These are phyloP conservation scores for Sporothrix mexicana DNA, from an alignment of 2,329 filamentous ascomycete species.

Conservation along the genomic window DNA sequence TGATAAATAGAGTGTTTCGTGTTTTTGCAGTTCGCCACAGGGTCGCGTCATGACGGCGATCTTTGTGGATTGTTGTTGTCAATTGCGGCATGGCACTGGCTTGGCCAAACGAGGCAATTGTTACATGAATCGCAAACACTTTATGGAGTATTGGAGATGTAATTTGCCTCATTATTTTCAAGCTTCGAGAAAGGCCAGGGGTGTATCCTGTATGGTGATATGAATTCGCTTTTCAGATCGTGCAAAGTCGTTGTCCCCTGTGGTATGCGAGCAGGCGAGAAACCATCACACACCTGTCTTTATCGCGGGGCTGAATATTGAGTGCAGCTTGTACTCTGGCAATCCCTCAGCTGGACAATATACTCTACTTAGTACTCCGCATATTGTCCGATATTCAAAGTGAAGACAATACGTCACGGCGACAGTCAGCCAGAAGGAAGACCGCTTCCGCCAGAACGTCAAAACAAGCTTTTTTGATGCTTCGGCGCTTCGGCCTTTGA, in stretches of 20 bases:
- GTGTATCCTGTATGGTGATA: not conserved
- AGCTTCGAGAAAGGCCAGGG: too few relatives aligned
- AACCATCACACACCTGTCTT: not conserved
- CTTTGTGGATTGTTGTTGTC: too few relatives aligned
- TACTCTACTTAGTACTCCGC: too few relatives aligned
- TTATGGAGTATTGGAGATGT: too few relatives aligned
- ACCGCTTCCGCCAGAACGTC: not conserved
- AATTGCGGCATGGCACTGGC: too few relatives aligned
- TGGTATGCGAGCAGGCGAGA: not conserved
- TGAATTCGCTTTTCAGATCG: not conserved
- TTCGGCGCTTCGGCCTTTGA: not conserved
- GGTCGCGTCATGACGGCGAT: not conserved
- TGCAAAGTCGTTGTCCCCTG: not conserved
- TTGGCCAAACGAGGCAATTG: not conserved
- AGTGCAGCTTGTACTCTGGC: not conserved
- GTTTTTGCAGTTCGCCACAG: not conserved
- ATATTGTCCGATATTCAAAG: not conserved
- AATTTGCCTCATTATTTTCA: too few relatives aligned
- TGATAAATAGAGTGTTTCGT: not conserved
- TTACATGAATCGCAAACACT: not conserved
- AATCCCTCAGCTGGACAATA: not conserved
- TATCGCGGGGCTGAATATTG: not conserved
- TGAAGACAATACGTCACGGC: not conserved
- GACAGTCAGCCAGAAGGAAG: not conserved
- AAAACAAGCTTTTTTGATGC: not conserved